Percentiles rank a stretch among this genome's conserved stretches.
Conservation (phyloP, 176 grass and related monocot genomes). For the barley (Hordeum vulgare) region DNA sequence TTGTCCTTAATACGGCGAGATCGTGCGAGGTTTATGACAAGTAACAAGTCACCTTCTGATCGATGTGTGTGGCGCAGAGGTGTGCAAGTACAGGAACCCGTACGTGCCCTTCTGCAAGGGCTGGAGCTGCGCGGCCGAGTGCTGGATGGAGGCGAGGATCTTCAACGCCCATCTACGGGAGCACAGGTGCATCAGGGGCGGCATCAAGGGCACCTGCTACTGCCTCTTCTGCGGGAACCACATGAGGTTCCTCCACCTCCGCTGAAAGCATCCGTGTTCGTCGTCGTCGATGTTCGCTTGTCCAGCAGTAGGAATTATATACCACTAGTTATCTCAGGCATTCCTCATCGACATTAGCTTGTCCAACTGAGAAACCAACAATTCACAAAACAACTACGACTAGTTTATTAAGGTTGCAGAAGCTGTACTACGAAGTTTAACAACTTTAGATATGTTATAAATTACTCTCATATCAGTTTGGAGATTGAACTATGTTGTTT, state of each 20-base stretch:
- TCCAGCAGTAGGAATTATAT: too few relatives aligned
- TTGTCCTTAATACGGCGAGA: not conserved
- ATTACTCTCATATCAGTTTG: not conserved
- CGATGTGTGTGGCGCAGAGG: too few relatives aligned
- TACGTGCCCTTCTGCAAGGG: not conserved
- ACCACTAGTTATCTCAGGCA: too few relatives aligned
- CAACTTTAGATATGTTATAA: too few relatives aligned
- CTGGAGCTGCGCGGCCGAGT: slow-evolving; percentile 12
- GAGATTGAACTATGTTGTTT: not conserved
- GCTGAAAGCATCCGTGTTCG: not conserved
- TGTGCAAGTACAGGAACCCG: too few relatives aligned
- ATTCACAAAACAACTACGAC: not conserved
- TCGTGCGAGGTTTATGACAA: not conserved
- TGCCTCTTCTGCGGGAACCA: not conserved
- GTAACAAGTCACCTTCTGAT: too few relatives aligned
- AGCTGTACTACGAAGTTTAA: too few relatives aligned
- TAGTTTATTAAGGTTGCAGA: not conserved
- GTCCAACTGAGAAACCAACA: not conserved
- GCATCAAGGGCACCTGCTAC: not conserved
- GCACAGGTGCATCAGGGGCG: not conserved
- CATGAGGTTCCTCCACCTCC: not conserved
- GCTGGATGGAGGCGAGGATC: not conserved
- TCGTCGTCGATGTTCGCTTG: not conserved
- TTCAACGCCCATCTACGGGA: not conserved
- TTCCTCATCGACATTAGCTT: not conserved